These are phyloP conservation scores for Coemansia pectinata DNA, from an alignment of 192 early-diverging fungal species.

Conservation along the genomic window DNA sequence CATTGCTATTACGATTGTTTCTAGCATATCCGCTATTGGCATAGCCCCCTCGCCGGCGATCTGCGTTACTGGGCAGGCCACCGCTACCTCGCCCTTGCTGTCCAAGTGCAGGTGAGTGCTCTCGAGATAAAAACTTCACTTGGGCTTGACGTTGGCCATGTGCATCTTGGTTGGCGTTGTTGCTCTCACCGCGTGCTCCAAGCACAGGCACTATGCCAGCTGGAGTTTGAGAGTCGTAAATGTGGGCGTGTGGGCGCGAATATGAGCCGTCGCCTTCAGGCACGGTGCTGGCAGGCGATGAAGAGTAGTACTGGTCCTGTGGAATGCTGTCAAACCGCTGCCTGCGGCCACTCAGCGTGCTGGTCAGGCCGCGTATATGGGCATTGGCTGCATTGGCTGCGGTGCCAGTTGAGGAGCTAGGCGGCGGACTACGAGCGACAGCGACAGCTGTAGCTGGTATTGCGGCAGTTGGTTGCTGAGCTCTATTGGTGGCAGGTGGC, in stretches of 20 bases:
- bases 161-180: neutral
- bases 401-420: neutral
- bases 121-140: neutral
- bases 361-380: conserved; percentile 45
- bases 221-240: conserved; percentile 25
- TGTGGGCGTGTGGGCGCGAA: conserved; percentile 9
- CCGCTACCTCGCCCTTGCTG: neutral
- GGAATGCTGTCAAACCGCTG: conserved; percentile 25
- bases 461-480: neutral
- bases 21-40: neutral
- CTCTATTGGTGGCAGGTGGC: neutral
- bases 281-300: conserved; percentile 21
- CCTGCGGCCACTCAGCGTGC: conserved; percentile 42
- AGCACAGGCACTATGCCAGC: conserved; percentile 7
- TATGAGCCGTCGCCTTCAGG: conserved; percentile 14
- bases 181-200: conserved; percentile 8
- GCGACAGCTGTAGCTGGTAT: neutral
- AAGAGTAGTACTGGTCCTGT: conserved; percentile 7
- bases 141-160: neutral
- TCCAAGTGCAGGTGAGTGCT: neutral
- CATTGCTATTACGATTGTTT: neutral
- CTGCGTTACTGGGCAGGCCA: neutral
- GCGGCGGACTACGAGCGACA: neutral
- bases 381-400: conserved; percentile 2
- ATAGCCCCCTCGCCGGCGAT: neutral